Evolutionary conservation across 768 basidiomycete genomes (phyloP).

Genomic region (Lactarius akahatsu): DNA sequence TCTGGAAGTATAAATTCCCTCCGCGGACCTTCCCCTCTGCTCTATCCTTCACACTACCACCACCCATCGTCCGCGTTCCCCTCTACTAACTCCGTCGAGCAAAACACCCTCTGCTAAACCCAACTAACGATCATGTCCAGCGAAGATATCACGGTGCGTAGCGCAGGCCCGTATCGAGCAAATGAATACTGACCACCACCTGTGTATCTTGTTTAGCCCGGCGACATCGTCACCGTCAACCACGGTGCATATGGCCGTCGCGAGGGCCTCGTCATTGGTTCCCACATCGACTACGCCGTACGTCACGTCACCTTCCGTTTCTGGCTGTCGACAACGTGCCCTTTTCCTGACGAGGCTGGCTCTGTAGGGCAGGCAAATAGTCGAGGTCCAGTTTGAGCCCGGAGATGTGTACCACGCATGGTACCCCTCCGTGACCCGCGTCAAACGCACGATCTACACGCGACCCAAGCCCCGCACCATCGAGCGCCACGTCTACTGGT

Average conservation of each 20-base stretch:
- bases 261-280: conserved; percentile 80
- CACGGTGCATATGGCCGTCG: conserved; percentile 59
- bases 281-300: conserved; percentile 69
- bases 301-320: conserved; percentile 39
- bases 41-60: background rate
- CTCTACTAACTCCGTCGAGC: background rate
- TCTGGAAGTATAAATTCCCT: conserved; percentile 20
- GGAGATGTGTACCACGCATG: conserved; percentile 68
- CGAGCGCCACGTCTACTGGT: conserved; percentile 79
- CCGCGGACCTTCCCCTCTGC: background rate
- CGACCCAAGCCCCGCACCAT: conserved; percentile 54
- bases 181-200: background rate
- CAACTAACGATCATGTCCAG: conserved; percentile 7
- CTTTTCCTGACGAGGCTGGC: background rate
- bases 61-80: background rate
- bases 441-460: conserved; percentile 65
- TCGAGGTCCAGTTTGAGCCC: conserved; percentile 78
- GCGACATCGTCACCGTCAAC: conserved; percentile 78
- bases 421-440: conserved; percentile 78
- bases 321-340: background rate
- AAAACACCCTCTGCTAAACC: background rate
- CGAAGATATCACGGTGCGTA: conserved; percentile 19
- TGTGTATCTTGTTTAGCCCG: conserved; percentile 49
- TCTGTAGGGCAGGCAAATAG: conserved; percentile 71
- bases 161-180: background rate